Evolutionary conservation across 2,329 filamentous ascomycete genomes (phyloP).

Genomic region (Helicocarpus griseus): DNA sequence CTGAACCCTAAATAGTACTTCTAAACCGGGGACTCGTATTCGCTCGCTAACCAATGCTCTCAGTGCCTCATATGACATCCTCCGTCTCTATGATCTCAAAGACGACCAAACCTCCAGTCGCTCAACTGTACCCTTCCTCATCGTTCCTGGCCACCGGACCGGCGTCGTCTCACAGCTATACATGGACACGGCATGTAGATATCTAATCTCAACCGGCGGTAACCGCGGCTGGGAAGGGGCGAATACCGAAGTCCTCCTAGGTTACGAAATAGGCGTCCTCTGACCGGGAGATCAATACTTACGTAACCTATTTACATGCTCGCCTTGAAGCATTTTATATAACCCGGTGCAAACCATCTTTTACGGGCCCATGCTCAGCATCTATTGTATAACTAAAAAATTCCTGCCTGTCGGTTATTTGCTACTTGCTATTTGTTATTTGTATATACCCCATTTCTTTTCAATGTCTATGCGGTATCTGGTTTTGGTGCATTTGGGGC

Average conservation of each 20-base stretch:
- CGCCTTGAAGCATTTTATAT: background rate
- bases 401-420: background rate
- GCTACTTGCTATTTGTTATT: background rate
- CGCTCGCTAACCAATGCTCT: constrained; percentile 13
- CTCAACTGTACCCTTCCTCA: constrained; percentile 85
- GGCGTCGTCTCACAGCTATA: constrained; percentile 82
- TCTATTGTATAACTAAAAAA: background rate
- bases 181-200: constrained; percentile 76
- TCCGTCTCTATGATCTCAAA: constrained; percentile 81
- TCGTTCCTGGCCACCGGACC: constrained; percentile 81
- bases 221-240: constrained; percentile 92
- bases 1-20: too few species aligned
- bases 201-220: constrained; percentile 85
- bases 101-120: constrained; percentile 57
- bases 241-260: constrained; percentile 80
- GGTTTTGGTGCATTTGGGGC: too few species aligned
- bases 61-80: constrained; percentile 84
- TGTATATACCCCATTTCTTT: background rate
- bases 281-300: background rate
- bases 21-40: background rate
- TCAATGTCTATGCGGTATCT: too few species aligned
- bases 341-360: background rate
- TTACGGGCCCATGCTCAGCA: background rate
- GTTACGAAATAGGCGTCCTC: constrained; percentile 71
- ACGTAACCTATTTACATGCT: too few species aligned